Base-by-base conservation (phyloP, 140 eudicot species). In the Anethum foeniculum region DNA sequence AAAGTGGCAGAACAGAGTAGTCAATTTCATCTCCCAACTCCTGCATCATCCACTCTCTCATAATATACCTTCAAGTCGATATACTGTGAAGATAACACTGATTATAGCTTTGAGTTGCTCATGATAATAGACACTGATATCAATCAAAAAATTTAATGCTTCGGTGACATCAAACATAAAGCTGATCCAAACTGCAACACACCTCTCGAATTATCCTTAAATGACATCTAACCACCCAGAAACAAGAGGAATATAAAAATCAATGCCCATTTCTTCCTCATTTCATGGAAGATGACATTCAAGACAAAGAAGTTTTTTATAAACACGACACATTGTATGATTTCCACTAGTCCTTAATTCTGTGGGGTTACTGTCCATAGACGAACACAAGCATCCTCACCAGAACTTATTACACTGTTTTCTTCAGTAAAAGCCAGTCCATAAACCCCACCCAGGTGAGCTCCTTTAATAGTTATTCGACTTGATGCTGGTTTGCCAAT, bases 351-450 rank as follows among this genome's bases (percentile, higher is more conserved):
- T 19, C 38, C 64, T 83, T 27, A 68, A 1, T 5, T 85, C 81
- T 92, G 88, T 75, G 91, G 90, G 43, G 88, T 85, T 52, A 94
- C 34, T 41, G 75, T 64, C 99, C 99, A 94, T 51, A 89, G 78
- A 75, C 99, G 97, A 81, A 94, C 85, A 74, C 89, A 94, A 16
- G 95, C 99, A 82, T 94, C 99, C 80, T 94, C 99, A 75, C 97
- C 97, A 46, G 99, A 90, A 83, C 99, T 94, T 69, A 92, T 89
- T 23, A 94, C 82, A 58, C 81, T 88, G 58, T 81, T 80, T 2
- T 90, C 88, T 82, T 92, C 97, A 79, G 86, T 88, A 52, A 94
- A 94, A 39, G 86, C 92, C 67, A 94, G 85, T 41, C 93, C 97
- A 79, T 94, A 94, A 34, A 94, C 99, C 78, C 99, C 97, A 80